These are phyloP conservation scores for Dictyostelium capitatum DNA, from an alignment of 78 protist genomes.

Conservation along the genomic window DNA sequence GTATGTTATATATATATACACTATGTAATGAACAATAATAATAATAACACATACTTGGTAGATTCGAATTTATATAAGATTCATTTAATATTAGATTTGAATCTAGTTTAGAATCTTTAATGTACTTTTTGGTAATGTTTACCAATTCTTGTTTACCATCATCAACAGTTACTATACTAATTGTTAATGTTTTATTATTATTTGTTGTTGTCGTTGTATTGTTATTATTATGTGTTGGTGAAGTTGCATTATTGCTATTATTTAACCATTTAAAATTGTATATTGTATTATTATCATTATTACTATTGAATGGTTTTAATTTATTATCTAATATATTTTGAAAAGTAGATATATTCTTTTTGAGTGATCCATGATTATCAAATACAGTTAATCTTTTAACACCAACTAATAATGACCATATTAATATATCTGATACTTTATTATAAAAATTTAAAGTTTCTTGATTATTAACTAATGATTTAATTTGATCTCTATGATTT, in stretches of 20 bases:
- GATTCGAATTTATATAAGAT: conserved; percentile 35
- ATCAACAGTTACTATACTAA: conserved; percentile 27
- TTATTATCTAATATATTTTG: conserved; percentile 9
- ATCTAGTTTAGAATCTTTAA: neutral
- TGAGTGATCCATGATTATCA: conserved; percentile 44
- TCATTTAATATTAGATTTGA: neutral
- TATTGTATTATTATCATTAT: neutral
- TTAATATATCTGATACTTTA: conserved; percentile 26
- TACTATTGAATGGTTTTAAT: conserved; percentile 6
- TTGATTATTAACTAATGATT: neutral
- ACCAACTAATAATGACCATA: conserved; percentile 35
- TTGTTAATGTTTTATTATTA: neutral
- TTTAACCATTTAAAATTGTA: conserved; percentile 50
- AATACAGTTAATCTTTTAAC: conserved; percentile 42
- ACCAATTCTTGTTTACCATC: conserved; percentile 64
- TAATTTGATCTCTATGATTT: conserved; percentile 24
- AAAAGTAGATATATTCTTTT: conserved; percentile 2
- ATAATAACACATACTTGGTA: conserved; percentile 13
- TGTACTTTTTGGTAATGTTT: conserved; percentile 53
- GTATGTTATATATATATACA: neutral
- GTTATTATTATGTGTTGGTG: neutral
- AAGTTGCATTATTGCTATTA: neutral
- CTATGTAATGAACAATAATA: neutral
- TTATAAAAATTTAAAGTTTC: neutral
- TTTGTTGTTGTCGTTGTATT: neutral